phyloP scores from a whole-genome alignment of 805 yeast genomes.

The Debaryomyces tyrocola region DNA sequence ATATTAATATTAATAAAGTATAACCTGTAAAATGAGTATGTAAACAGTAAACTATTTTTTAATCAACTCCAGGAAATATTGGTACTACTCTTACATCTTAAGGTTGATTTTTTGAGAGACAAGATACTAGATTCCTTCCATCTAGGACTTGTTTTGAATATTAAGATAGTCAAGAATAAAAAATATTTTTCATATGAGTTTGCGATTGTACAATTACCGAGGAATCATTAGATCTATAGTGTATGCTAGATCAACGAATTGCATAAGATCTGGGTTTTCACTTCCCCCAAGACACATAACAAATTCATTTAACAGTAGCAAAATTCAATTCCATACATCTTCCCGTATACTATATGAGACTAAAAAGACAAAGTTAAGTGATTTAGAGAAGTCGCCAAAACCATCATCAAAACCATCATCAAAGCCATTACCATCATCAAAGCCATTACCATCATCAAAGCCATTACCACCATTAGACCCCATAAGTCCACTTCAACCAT shows the following conservation, averaged over 20 bases:
- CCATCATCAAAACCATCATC: neutral
- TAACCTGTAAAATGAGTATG: neutral
- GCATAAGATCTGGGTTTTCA: neutral
- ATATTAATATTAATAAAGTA: too few relatives aligned
- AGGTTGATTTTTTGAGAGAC: too few relatives aligned
- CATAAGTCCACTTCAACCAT: neutral
- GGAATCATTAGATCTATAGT: neutral
- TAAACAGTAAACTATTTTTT: too few relatives aligned
- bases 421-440: constrained; percentile 1
- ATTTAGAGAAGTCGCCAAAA: neutral
- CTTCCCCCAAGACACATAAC: neutral
- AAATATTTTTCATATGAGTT: neutral
- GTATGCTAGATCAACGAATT: neutral
- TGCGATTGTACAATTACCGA: neutral
- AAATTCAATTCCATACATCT: neutral
- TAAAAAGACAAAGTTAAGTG: neutral
- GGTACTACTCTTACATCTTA: too few relatives aligned
- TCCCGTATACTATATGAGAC: neutral
- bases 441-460: neutral
- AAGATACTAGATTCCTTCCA: too few relatives aligned
- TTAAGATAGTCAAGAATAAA: too few relatives aligned
- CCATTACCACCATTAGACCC: neutral
- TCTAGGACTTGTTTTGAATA: too few relatives aligned
- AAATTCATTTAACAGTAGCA: neutral
- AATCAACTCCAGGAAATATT: too few relatives aligned